Evolutionary conservation across 257 asterid genomes (phyloP), one percentile per base, ranked within the genome.

Genomic region (Lycium barbarum): DNA sequence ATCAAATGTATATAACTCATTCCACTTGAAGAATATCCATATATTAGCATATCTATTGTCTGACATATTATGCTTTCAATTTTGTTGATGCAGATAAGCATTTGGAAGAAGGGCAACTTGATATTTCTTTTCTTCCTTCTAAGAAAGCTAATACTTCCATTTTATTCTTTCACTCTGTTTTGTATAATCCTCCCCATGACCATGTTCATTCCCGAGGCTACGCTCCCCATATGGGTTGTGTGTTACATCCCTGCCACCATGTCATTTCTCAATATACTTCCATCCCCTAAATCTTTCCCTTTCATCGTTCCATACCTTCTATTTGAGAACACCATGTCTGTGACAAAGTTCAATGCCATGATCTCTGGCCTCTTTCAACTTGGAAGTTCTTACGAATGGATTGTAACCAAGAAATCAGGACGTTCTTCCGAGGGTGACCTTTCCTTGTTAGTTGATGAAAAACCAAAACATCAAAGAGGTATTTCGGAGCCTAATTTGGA

Each of bases 331-430:
- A 95, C 99, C 0, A 95, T 96, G 99, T 96, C 99, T 0, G 98
- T 96, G 4, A 96, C 99, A 84, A 95, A 96, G 88, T 95, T 96
- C 92, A 96, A 92, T 15, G 99, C 98, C 71, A 96, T 95, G 99
- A 86, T 96, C 78, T 96, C 99, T 0, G 97, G 98, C 7, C 97
- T 96, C 26, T 95, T 93, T 91, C 99, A 94, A 72, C 95, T 96
- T 2, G 98, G 98, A 62, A 92, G 95, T 35, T 98, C 98, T 1
- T 96, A 95, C 9, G 99, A 95, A 70, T 96, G 99, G 99, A 97
- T 96, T 1, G 98, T 96, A 14, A 93, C 98, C 26, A 96, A 95
- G 89, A 96, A 96, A 88, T 91, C 98, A 0, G 99, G 98, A 0
- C 92, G 98, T 0, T 95, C 98, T 3, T 96, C 98, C 0, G 99